Conservation (phyloP, 1,284 basidiomycete genomes). For the Trichosporon coremiiforme region DNA sequence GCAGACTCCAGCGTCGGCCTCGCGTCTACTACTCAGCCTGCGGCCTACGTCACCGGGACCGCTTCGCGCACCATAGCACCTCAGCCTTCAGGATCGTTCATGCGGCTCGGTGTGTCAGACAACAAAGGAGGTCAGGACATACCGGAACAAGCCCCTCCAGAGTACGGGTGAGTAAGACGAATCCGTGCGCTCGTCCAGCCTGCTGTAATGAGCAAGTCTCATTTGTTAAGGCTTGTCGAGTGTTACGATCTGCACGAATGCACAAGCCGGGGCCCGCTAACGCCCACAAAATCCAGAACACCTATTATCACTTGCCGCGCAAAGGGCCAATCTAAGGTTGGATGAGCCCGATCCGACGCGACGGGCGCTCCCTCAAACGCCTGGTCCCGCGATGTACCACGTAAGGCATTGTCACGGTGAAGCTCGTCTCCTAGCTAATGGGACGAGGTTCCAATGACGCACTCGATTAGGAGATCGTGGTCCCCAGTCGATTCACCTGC, state of each 20-base stretch:
- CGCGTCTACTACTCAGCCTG: not conserved
- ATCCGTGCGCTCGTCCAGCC: not conserved
- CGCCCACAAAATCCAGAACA: not conserved
- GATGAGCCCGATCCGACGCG: not conserved
- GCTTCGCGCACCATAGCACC: not conserved
- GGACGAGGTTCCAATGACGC: not conserved
- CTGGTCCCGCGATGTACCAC: not conserved
- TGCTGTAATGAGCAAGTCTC: conserved; percentile 6
- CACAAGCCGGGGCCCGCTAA: not conserved
- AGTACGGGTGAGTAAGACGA: not conserved
- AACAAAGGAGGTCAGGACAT: not conserved
- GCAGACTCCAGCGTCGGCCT: too few relatives aligned
- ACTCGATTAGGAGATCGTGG: not conserved
- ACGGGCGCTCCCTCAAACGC: not conserved
- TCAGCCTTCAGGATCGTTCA: not conserved
- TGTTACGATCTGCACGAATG: not conserved
- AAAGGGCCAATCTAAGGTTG: not conserved
- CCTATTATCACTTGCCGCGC: not conserved
- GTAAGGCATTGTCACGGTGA: not conserved
- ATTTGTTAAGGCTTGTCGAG: not conserved
- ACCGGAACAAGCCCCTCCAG: not conserved
- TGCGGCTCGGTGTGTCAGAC: not conserved
- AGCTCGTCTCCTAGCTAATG: not conserved
- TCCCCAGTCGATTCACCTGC: not conserved
- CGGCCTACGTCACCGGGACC: not conserved